These are phyloP conservation scores for Hypoxylon fragiforme DNA, from an alignment of 495 filamentous ascomycete genomes.

Conservation along the genomic window DNA sequence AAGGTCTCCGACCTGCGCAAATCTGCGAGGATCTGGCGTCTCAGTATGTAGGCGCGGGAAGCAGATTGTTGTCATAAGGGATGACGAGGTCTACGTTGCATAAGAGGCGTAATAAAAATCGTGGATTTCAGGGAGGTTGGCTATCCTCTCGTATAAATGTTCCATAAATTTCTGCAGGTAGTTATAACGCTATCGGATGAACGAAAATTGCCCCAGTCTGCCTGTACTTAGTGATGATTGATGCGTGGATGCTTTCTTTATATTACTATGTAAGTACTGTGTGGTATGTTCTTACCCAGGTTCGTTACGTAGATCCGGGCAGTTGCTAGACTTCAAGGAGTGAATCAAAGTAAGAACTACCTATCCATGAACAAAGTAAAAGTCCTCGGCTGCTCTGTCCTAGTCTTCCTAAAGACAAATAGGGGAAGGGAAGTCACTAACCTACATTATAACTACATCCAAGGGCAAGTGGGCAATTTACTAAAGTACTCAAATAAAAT, in stretches of 20 bases:
- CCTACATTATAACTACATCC: no score
- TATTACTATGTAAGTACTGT: not conserved
- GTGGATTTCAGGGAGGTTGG: slow-evolving; percentile 14
- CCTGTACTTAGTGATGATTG: not conserved
- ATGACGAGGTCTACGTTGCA: slow-evolving; percentile 54
- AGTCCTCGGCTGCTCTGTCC: not conserved
- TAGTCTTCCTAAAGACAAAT: no score
- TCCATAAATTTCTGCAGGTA: slow-evolving; percentile 16
- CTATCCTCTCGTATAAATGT: slow-evolving; percentile 20
- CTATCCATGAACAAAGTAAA: not conserved
- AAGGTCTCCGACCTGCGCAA: slow-evolving; percentile 45
- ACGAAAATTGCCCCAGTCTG: not conserved
- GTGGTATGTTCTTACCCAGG: no score
- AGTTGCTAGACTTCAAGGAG: no score
- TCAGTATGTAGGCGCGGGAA: slow-evolving; percentile 36
- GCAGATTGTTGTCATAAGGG: slow-evolving; percentile 44
- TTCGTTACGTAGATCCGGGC: no score
- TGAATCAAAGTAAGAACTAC: not conserved
- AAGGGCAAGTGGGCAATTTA: no score
- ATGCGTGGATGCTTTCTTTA: not conserved
- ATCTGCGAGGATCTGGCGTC: slow-evolving; percentile 46
- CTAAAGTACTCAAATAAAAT: no score
- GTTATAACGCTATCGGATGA: slow-evolving; percentile 8
- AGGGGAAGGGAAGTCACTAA: not conserved
- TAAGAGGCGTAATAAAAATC: slow-evolving; percentile 42